Evolutionary conservation across 768 basidiomycete genomes (phyloP), one percentile per base, ranked within the genome.

Genomic region (Lactifluus echinatus): DNA sequence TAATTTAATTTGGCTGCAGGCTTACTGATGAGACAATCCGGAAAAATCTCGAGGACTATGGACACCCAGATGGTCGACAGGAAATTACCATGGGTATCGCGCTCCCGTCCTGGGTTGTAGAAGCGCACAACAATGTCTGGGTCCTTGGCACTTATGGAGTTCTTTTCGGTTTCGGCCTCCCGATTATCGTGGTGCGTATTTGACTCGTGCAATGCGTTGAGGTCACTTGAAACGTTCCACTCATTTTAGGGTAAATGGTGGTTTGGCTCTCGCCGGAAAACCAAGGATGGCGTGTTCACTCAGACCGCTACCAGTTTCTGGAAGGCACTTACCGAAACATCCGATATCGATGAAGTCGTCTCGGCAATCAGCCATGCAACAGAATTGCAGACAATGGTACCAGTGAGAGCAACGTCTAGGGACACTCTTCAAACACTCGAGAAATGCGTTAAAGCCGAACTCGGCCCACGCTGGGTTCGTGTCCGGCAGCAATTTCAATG

Each of bases 51-150:
- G 82, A 88, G 63, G 75, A 84, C 36, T 97, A 89, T 62, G 93
- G 93, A 2, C 87, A 99, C 67, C 96, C 96, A 0, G 96, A 99
- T 69, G 96, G 96, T 7, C 86, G 91, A n/a, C 93, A 97, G 68
- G 88, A 92, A 66, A 76, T 94, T 28, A 83, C 87, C 15, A 91
- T 93, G 81, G 94, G 94, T 51, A 94, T 99, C 63, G 96, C 96
- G 0, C 75, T 99, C 5, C 96, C 96, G 0, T 76, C 81, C 53
- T 97, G 94, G 93, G 83, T 99, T 54, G 79, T 99, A 49, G 93
- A 93, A 65, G 81, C 89, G 40, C 82, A 89, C 66, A 96, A 98
- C 71, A 92, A 87, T 60, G 79, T 89, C 28, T 93, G 87, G 84
- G 91, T 98, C 1, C 78, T 99, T 44, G 90, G 85, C 21, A 73